phyloP scores from a whole-genome alignment of 257 asterid species.

The Craterostigma plantagineum region DNA sequence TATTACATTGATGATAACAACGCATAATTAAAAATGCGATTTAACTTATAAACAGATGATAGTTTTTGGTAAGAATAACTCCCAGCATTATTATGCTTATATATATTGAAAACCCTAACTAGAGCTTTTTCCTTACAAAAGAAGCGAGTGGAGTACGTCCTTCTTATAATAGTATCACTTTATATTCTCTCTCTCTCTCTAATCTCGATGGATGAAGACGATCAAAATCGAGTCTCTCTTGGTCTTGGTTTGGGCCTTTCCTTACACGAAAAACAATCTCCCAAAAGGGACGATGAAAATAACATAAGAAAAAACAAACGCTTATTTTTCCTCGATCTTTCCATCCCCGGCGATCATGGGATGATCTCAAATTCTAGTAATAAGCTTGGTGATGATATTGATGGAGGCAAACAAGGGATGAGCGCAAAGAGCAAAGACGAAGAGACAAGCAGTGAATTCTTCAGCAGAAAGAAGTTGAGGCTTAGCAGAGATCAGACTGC shows the following conservation, averaged over 20 bases:
- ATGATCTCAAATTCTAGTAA: conserved; percentile 12
- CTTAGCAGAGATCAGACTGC: conserved; percentile 38
- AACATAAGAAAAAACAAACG: conserved; percentile 13
- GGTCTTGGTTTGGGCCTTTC: conserved; percentile 32
- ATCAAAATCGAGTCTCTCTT: conserved; percentile 15
- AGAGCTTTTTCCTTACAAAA: conserved; percentile 4
- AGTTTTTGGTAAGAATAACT: conserved; percentile 8
- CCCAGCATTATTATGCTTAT: conserved; percentile 8
- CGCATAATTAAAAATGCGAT: neutral
- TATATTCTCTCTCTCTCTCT: conserved; percentile 2
- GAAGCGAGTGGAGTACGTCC: neutral
- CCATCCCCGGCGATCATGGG: conserved; percentile 13
- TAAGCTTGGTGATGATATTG: conserved; percentile 10
- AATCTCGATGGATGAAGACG: conserved; percentile 13
- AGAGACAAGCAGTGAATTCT: conserved; percentile 10
- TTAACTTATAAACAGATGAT: conserved; percentile 7
- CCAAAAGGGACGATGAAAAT: conserved; percentile 14
- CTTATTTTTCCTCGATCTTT: conserved; percentile 21
- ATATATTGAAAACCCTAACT: conserved; percentile 7
- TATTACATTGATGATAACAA: no score
- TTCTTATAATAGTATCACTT: neutral
- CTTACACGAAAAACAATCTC: conserved; percentile 6
- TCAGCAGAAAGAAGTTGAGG: conserved; percentile 43
- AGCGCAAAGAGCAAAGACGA: conserved; percentile 10
- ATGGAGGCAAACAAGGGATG: conserved; percentile 7